Percentiles rank a stretch among this genome's conserved stretches.
phyloP scores from a whole-genome alignment of 139 green algal species.

The Chlamydomonas sphaeroides region DNA sequence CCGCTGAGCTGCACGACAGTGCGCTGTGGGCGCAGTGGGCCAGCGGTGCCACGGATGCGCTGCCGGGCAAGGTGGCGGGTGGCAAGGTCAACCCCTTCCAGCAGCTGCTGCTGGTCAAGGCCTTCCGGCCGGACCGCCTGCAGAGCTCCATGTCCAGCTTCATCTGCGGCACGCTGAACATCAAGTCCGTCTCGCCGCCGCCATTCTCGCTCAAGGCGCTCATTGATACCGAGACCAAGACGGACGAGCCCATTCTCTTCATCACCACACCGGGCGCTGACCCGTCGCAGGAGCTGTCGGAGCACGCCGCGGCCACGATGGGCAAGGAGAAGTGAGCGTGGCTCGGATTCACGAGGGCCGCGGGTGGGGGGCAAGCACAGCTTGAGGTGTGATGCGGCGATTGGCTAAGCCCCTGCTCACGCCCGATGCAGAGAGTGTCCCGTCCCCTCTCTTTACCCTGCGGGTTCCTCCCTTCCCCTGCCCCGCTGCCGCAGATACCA shows the following conservation, averaged over 20 bases:
- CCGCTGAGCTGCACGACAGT: constrained; percentile 57
- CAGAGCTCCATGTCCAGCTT: constrained; percentile 63
- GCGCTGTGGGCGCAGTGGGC: constrained; percentile 68
- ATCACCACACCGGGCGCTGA: constrained; percentile 80
- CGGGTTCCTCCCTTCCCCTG: neutral
- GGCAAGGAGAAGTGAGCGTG: constrained; percentile 44
- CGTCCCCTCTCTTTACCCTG: neutral
- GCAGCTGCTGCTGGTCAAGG: constrained; percentile 71
- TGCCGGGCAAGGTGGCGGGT: constrained; percentile 31
- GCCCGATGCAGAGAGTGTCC: too few species aligned
- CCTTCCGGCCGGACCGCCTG: constrained; percentile 70
- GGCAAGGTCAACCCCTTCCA: constrained; percentile 56
- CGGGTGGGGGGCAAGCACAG: too few species aligned
- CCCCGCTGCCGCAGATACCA: constrained; percentile 41
- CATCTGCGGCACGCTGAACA: constrained; percentile 59
- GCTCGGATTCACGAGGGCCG: too few species aligned
- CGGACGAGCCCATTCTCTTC: constrained; percentile 76
- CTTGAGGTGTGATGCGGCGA: too few species aligned
- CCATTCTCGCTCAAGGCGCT: constrained; percentile 58
- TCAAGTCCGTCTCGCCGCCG: constrained; percentile 59
- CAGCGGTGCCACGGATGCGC: constrained; percentile 17
- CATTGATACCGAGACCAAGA: constrained; percentile 34
- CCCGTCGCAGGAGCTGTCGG: constrained; percentile 79
- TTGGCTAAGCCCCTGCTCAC: too few species aligned
- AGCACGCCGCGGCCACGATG: constrained; percentile 62